Percentiles rank a stretch among this genome's conserved stretches.
Evolutionary conservation across 345 rosid species (phyloP).

Genomic region (Balakata baccata): DNA sequence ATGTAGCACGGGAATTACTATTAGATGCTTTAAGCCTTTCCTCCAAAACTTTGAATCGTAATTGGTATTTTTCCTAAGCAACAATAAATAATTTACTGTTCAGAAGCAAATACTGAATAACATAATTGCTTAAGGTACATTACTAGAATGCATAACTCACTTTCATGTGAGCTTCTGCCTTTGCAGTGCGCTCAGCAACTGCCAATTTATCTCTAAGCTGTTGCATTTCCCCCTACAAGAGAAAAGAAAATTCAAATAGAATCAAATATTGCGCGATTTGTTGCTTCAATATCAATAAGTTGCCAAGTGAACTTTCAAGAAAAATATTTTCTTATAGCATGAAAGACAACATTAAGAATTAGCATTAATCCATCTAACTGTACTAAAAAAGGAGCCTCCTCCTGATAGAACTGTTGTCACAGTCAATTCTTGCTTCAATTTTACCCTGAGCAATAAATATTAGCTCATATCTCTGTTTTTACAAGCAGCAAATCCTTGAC

Average conservation of each 20-base stretch:
- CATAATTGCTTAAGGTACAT: background rate
- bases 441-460: background rate
- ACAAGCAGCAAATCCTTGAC: too few species aligned
- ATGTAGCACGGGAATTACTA: constrained; percentile 19
- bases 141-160: constrained; percentile 17
- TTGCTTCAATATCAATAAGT: background rate
- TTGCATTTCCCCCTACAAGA: constrained; percentile 48
- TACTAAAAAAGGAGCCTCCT: background rate
- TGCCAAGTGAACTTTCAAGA: background rate
- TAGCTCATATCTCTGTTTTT: background rate
- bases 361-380: background rate
- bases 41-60: constrained; percentile 45
- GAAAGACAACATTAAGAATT: background rate
- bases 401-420: background rate
- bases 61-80: constrained; percentile 43
- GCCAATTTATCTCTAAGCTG: constrained; percentile 46
- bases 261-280: background rate
- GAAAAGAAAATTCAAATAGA: background rate
- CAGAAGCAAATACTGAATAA: background rate
- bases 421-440: background rate
- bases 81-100: background rate
- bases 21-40: constrained; percentile 36
- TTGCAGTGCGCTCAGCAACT: constrained; percentile 47
- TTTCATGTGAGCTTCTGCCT: constrained; percentile 49
- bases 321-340: background rate